Percentiles rank a stretch among this genome's conserved stretches.
Evolutionary conservation across 2,329 filamentous ascomycete species (phyloP).

Genomic region (Dactylella cylindrospora): DNA sequence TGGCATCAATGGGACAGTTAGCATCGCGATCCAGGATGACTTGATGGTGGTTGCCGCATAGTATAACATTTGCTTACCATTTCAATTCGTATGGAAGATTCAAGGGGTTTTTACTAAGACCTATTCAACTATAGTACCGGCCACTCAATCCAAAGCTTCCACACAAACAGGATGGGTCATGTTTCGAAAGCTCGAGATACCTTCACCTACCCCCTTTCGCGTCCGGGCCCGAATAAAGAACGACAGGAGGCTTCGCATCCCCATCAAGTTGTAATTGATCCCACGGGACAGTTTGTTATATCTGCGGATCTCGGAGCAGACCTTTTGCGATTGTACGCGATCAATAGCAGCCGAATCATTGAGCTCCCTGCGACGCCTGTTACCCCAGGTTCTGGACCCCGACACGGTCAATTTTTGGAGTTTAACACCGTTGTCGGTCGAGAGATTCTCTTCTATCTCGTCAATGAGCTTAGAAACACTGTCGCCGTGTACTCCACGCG

Average conservation of each 20-base stretch:
- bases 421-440: conserved; percentile 32
- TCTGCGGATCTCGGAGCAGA: conserved; percentile 69
- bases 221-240: conserved; percentile 36
- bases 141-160: conserved; percentile 27
- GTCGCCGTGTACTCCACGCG: conserved; percentile 61
- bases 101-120: neutral
- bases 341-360: conserved; percentile 51
- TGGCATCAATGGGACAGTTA: conserved; percentile 40
- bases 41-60: conserved; percentile 24
- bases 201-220: conserved; percentile 38
- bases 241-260: conserved; percentile 64
- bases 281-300: conserved; percentile 64
- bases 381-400: conserved; percentile 62
- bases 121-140: conserved; percentile 4
- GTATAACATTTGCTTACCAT: neutral
- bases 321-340: conserved; percentile 61
- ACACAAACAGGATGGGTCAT: conserved; percentile 14
- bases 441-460: conserved; percentile 62
- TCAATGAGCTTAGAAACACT: conserved; percentile 63
- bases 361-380: conserved; percentile 54
- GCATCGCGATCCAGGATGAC: conserved; percentile 18
- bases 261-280: conserved; percentile 66
- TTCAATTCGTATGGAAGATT: too few species aligned
- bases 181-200: conserved; percentile 24
- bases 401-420: conserved; percentile 63